Evolutionary conservation across 179 eudicot genomes (phyloP), one percentile per base, ranked within the genome.

Genomic region (Patellifolia procumbens): DNA sequence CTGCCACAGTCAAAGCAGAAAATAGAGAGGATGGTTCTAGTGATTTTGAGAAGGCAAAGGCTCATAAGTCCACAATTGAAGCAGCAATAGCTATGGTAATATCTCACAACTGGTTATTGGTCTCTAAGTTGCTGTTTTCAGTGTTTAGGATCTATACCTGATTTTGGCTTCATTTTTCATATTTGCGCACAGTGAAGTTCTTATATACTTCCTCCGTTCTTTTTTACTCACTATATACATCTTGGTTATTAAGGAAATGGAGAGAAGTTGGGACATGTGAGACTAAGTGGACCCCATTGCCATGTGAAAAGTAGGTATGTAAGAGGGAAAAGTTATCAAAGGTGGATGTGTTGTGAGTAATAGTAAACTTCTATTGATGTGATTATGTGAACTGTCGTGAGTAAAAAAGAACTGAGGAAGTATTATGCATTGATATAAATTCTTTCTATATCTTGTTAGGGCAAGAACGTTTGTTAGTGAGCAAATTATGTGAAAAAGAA

Each of bases 31-130:
- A 86, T 70, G 55, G 69, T 74, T 82, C 87, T 65, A 87, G 80
- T 83, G 90, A 93, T 78, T 90, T 95, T 83, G 95, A 91, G 93
- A 95, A 93, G 85, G 87, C 84, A 76, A 95, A 95, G 88, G 97
- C 97, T 79, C 99, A 95, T 74, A 93, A 95, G 74, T 93, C 93
- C 70, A 93, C 90, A 28, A 68, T 91, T 80, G 95, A 95, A 85
- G 92, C 97, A 81, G 95, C 92, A 19, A 81, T 95, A 69, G 83
- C 94, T 67, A 91, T 90, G 97, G 99, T 92, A 91, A 74, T 37
- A 20, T 45, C 13, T 64, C 15, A 59, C 31, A 81, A 62, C 32
- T 74, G 75, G 56, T 61, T 39, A 62, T 55, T n/a, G 20, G 29
- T 53, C 73, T 56, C 62, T 32, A 17, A 19, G 67, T 82, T 32